Percentiles rank a stretch among this genome's conserved stretches.
These are phyloP conservation scores for Stemphylium vesicarium DNA, from an alignment of 2,329 filamentous ascomycete species.

Conservation along the genomic window DNA sequence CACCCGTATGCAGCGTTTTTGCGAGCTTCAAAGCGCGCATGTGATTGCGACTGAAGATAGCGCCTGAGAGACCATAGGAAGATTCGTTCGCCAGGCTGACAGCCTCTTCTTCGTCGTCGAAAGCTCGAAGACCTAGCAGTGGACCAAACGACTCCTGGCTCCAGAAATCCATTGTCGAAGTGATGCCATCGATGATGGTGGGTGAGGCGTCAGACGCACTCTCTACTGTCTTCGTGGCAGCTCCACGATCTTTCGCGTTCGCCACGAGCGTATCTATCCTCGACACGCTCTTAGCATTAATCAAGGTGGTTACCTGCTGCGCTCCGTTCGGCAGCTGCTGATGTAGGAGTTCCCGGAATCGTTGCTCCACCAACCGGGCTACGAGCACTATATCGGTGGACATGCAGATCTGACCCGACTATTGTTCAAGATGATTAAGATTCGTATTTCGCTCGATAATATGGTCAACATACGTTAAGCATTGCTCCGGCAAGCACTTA, in stretches of 20 bases:
- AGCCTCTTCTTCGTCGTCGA: slow-evolving; percentile 19
- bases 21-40: slow-evolving; percentile 14
- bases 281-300: no score
- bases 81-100: slow-evolving; percentile 18
- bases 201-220: slow-evolving; percentile 44
- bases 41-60: slow-evolving; percentile 20
- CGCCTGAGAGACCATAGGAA: slow-evolving; percentile 19
- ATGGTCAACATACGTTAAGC: slow-evolving; percentile 57
- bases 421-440: not conserved
- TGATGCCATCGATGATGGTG: slow-evolving; percentile 3
- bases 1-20: slow-evolving; percentile 20
- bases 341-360: no score
- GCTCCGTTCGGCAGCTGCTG: no score
- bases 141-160: slow-evolving; percentile 22
- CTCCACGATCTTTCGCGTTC: no score
- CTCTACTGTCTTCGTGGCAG: no score
- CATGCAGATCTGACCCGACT: slow-evolving; percentile 63
- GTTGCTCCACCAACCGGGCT: not conserved
- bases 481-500: slow-evolving; percentile 88
- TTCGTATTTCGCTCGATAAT: not conserved
- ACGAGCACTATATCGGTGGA: slow-evolving; percentile 54
- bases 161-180: slow-evolving; percentile 6
- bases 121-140: slow-evolving; percentile 8
- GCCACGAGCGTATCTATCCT: no score
- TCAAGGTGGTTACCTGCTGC: no score